Evolutionary conservation across 2,329 filamentous ascomycete genomes (phyloP), one percentile per base, ranked within the genome.

Genomic region (Fusarium sp.): DNA sequence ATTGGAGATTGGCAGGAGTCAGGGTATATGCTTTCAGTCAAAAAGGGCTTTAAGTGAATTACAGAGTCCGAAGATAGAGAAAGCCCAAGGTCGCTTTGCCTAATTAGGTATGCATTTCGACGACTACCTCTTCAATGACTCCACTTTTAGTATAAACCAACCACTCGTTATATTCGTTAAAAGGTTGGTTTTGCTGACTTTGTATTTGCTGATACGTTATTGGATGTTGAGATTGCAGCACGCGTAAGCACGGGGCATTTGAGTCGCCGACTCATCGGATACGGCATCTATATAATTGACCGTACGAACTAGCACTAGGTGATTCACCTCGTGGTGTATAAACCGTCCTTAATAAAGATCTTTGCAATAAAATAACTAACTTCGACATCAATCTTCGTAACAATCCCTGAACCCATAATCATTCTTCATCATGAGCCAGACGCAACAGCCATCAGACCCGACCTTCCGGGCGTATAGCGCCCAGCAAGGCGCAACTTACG

Each of bases 241-340:
- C 19, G 50, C 33, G 33, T 53, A 53, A 53, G 50, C 50, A 53
- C 50, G 50, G 50, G 19, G 23, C 7, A 28, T 53, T 53, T 16
- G 33, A 53, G 33, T 18, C 23, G 1, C 32, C 50, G 50, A n/a
- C 33, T 28, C 33, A 3, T 53, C 33, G 50, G 33, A 38, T 53
- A 28, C 23, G 50, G 50, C 50, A 28, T 21, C 15, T 37, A 40
- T 28, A 37, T 53, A 28, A 21, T 16, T 28, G 23, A 53, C 23
- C 33, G 50, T 53, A n/a, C 23, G 33, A 23, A 28, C 50, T n/a
- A 18, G 33, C 7, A 21, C 19, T 13, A 7, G 2, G 6, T 33
- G 3, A 9, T 21, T 37, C 18, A 28, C 13, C 3, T 7, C 10
- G 2, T 7, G 8, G 21, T 35, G 25, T 35, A 19, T 37, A 21